Conservation (phyloP, 306 rosid genomes). For the Medicago ruthenica region DNA sequence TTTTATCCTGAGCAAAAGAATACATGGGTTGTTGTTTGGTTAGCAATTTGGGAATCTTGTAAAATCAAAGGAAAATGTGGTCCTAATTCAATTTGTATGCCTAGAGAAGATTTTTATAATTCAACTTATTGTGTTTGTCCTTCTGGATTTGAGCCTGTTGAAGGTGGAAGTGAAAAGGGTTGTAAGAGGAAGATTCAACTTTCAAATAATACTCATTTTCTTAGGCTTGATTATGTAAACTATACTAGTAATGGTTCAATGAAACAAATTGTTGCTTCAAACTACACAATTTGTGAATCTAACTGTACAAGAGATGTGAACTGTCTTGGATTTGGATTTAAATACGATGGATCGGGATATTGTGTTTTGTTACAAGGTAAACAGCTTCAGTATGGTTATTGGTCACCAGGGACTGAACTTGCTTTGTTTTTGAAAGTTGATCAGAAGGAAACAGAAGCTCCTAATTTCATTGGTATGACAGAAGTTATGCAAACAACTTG, state of each 20-base stretch:
- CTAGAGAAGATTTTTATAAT: slow-evolving; percentile 41
- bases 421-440: slow-evolving; percentile 68
- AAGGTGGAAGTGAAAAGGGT: slow-evolving; percentile 45
- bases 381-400: slow-evolving; percentile 59
- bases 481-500: slow-evolving; percentile 72
- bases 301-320: slow-evolving; percentile 36
- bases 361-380: slow-evolving; percentile 47
- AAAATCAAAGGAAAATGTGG: slow-evolving; percentile 64
- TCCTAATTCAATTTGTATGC: slow-evolving; percentile 62
- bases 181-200: slow-evolving; percentile 54
- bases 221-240: slow-evolving; percentile 73
- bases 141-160: slow-evolving; percentile 53
- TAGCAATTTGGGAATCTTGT: slow-evolving; percentile 57
- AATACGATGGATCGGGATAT: slow-evolving; percentile 58
- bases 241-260: slow-evolving; percentile 45
- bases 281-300: slow-evolving; percentile 55
- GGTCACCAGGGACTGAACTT: slow-evolving; percentile 76
- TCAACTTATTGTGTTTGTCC: slow-evolving; percentile 67
- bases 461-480: slow-evolving; percentile 75
- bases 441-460: slow-evolving; percentile 46
- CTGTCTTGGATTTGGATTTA: slow-evolving; percentile 72
- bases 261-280: background rate
- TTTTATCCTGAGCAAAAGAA: slow-evolving; percentile 39
- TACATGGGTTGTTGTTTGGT: slow-evolving; percentile 71
- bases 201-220: slow-evolving; percentile 42